A percentile compares a stretch with the other conserved stretches of the same genome.
Evolutionary conservation across 352 stramenopile genomes (phyloP).

Genomic region (Globisporangium uncinulatum): DNA sequence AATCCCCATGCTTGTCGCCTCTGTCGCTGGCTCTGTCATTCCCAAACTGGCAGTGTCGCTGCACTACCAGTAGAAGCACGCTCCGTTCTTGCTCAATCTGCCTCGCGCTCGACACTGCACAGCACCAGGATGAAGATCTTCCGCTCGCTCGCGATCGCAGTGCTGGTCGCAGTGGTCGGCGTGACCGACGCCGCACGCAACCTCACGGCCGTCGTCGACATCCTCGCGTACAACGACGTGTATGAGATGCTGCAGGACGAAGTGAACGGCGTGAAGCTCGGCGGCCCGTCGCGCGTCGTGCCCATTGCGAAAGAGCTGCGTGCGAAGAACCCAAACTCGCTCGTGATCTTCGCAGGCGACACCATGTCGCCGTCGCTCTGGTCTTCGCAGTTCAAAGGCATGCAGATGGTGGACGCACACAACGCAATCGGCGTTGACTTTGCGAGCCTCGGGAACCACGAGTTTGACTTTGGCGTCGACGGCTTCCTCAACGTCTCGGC

Average conservation of each 20-base stretch:
- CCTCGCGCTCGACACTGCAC: not conserved
- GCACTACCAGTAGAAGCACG: too few relatives aligned
- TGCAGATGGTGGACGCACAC: conserved; percentile 77
- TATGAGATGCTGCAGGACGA: conserved; percentile 74
- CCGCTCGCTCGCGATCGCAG: conserved; percentile 16
- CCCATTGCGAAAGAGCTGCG: conserved; percentile 58
- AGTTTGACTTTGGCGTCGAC: conserved; percentile 78
- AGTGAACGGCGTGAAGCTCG: conserved; percentile 56
- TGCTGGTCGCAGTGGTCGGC: conserved; percentile 18
- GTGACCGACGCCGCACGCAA: conserved; percentile 19
- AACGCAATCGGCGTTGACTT: conserved; percentile 72
- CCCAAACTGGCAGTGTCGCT: too few relatives aligned
- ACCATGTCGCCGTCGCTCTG: conserved; percentile 82
- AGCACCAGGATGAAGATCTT: conserved; percentile 25
- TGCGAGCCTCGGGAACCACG: conserved; percentile 72
- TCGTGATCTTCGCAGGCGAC: conserved; percentile 76
- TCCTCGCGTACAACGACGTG: conserved; percentile 76
- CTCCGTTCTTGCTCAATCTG: too few relatives aligned
- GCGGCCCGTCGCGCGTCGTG: conserved; percentile 68
- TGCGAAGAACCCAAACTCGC: conserved; percentile 46
- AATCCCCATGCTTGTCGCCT: not conserved
- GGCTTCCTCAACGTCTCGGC: conserved; percentile 63
- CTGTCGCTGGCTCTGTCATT: too few relatives aligned
- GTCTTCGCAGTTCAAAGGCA: conserved; percentile 71
- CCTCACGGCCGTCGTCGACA: conserved; percentile 44